These are phyloP conservation scores for Globisporangium paroecandrum DNA, from an alignment of 352 stramenopile species.

Conservation along the genomic window DNA sequence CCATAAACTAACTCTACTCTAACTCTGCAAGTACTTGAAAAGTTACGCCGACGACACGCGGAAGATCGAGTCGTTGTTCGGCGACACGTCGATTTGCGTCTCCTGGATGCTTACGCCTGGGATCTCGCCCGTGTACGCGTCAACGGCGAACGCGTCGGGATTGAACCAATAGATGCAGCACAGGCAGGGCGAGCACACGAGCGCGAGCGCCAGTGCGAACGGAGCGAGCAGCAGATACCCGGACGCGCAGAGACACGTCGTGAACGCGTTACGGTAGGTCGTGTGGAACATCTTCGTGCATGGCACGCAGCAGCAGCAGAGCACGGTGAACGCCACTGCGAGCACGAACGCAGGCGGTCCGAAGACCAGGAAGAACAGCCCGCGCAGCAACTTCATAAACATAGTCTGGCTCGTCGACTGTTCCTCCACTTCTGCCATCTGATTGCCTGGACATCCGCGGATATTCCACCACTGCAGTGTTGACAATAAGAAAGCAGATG, in stretches of 20 bases:
- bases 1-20: background rate
- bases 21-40: too few relatives aligned
- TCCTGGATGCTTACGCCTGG: constrained; percentile 16
- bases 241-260: constrained; percentile 56
- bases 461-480: constrained; percentile 72
- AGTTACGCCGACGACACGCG: constrained; percentile 13
- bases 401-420: constrained; percentile 40
- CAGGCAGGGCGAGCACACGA: constrained; percentile 20
- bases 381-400: constrained; percentile 31
- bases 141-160: constrained; percentile 8
- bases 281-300: constrained; percentile 42
- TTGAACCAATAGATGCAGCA: constrained; percentile 18
- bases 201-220: constrained; percentile 26
- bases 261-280: constrained; percentile 57
- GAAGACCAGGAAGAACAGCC: constrained; percentile 63
- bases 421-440: constrained; percentile 61
- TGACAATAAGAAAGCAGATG: background rate
- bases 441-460: constrained; percentile 61
- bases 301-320: constrained; percentile 65
- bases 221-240: constrained; percentile 55
- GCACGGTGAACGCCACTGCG: constrained; percentile 46
- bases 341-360: constrained; percentile 58
- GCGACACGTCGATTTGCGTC: constrained; percentile 16
- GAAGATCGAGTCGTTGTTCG: constrained; percentile 17
- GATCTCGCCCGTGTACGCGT: background rate